These are phyloP conservation scores for Eleusine indica DNA, from an alignment of 176 grass and related monocot species.

Conservation along the genomic window DNA sequence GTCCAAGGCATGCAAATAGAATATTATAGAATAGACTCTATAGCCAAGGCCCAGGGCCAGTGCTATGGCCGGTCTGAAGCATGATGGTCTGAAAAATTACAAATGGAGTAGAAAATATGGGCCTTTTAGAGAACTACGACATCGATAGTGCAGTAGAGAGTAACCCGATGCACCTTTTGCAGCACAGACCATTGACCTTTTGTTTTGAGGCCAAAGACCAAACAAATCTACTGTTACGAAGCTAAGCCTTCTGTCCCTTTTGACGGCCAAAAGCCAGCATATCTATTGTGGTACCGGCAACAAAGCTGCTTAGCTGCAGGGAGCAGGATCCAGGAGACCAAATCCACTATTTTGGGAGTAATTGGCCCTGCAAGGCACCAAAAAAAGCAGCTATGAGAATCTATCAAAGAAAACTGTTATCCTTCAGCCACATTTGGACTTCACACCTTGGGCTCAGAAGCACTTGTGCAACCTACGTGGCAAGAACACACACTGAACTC, in stretches of 20 bases:
- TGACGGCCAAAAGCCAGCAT: conserved; percentile 49
- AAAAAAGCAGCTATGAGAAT: not conserved
- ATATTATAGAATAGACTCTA: conserved; percentile 33
- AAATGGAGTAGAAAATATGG: conserved; percentile 36
- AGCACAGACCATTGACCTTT: conserved; percentile 40
- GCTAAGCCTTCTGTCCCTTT: conserved; percentile 33
- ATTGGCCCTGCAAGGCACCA: not conserved
- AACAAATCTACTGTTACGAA: conserved; percentile 27
- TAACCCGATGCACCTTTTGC: conserved; percentile 34
- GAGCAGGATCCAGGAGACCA: conserved; percentile 27
- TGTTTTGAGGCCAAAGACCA: conserved; percentile 20
- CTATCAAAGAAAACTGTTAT: not conserved
- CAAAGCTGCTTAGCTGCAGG: conserved; percentile 37
- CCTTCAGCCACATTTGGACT: not conserved
- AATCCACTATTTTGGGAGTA: conserved; percentile 47
- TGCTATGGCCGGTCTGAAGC: conserved; percentile 42
- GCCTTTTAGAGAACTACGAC: conserved; percentile 29
- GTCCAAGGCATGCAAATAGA: conserved; percentile 47
- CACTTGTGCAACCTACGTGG: conserved; percentile 25
- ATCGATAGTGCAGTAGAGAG: conserved; percentile 39
- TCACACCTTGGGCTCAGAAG: not conserved
- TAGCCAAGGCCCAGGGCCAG: not conserved
- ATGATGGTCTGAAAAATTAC: conserved; percentile 23
- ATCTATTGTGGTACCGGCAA: conserved; percentile 33
- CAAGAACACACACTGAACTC: conserved; percentile 30